Base-by-base conservation (phyloP, 108 stramenopile species). In the Stephanodiscus minutulus region DNA sequence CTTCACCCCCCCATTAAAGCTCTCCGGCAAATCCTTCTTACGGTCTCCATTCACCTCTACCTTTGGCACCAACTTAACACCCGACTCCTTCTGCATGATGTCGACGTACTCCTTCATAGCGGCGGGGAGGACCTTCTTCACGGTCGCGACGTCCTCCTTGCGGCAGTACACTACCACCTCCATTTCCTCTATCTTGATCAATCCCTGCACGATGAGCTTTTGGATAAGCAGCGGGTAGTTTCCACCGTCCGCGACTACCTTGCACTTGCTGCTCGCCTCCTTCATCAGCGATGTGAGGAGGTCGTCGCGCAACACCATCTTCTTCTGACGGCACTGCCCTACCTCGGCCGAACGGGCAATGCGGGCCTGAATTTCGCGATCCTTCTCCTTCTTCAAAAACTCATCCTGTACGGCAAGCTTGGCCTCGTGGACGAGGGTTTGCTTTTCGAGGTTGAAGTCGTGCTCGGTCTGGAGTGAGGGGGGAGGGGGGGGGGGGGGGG, bases 371-470 rank as follows among this genome's bases (percentile, higher is more conserved):
- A 96, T 79, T 74, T 96, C 92, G 33, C 90, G 89, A 63, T 97
- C 96, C 86, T 98, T 98, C 70, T 97, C 96, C 91, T 98, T 98
- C 86, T 97, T 95, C 72, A 87, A 64, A 76, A 97, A 98, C 83
- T 98, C 97, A 69, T 98, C 97, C 80, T 96, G 96, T 72, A 99
- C 96, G 79, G 75, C 76, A 54, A 96, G 83, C 81, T 98, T 98
- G 82, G 97, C 98, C 62, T 96, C 96, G 87, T 99, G 98, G 53
- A 99, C 95, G 64, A 98, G 86, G 53, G 97, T 98, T 86, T 98
- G 97, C 83, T 98, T 99, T 88, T 99, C 98, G 68, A 99, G 86
- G 86, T 98, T 99, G 87, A 97, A 97, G 80, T 99, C 98, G 66
- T 92, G 94, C 67, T 95, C 94, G 54, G 91, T 95, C 91, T 94